Base-by-base conservation (phyloP, 1,284 basidiomycete genomes). In the Marasmius oreades region DNA sequence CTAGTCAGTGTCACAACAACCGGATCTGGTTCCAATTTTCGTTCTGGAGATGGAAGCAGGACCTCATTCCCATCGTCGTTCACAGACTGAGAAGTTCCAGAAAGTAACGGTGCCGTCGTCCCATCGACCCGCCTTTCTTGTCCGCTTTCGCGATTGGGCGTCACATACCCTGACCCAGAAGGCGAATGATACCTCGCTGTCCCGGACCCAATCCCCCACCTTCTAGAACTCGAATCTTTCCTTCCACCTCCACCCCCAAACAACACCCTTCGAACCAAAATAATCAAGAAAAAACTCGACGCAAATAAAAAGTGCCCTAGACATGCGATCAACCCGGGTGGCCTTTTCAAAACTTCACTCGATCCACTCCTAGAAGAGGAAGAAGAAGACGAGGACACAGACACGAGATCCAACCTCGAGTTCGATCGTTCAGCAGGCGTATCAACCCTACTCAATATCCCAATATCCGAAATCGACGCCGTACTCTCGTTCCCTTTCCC, bases 391-490 rank as follows among this genome's bases (percentile, higher is more conserved):
- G 23, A 23, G n/a, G 47, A 50, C 10, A 20, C 10, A 11, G 47
- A 50, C 5, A 26, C 24, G 6, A 33, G 8, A 18, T 28, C 20
- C 55, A 52, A 42, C 6, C 44, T 66, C 37, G 59, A 53, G n/a
- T 26, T 53, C 33, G 53, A 14, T 33, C 8, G 12, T n/a, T n/a
- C 12, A 11, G 23, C 20, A 23, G 39, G 55, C 14, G 24, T 45
- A 45, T 26, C 36, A 34, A 20, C 22, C 55, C 59, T 45, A 34
- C 37, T 57, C 18, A 52, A 47, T 12, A 54, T 51, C 24, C 43
- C 59, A 22, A 57, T 48, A 28, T 59, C 58, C 20, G 59, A 56
- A 5, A 55, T 57, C 11, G 56, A 58, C 33, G 50, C 18, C 18
- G 46, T 53, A 36, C 31, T 26, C n/a, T 51, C 51, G 11, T 42